Percentiles rank a stretch among this genome's conserved stretches.
phyloP scores from a whole-genome alignment of 2,329 filamentous ascomycete genomes.

The Tympanopsis confertula region DNA sequence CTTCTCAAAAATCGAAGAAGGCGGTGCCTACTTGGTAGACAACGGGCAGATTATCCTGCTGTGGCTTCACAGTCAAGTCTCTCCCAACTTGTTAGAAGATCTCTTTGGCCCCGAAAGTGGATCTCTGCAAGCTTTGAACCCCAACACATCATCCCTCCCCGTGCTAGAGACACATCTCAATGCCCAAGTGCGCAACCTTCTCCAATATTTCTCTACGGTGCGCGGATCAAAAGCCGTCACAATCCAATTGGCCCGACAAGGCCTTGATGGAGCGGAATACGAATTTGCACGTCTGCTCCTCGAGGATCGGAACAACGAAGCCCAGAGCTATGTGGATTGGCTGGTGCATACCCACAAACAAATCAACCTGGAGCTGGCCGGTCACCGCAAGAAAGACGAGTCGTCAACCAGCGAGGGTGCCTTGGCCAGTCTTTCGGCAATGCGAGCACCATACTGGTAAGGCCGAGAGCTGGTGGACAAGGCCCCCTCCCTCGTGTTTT shows the following conservation, averaged over 20 bases:
- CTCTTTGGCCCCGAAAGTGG: constrained; percentile 72
- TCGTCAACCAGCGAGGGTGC: background rate
- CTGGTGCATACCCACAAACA: constrained; percentile 71
- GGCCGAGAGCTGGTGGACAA: background rate
- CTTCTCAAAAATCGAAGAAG: constrained; percentile 80
- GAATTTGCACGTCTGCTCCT: constrained; percentile 87
- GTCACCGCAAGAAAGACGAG: background rate
- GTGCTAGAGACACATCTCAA: constrained; percentile 85
- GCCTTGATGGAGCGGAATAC: constrained; percentile 87
- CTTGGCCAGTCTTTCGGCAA: background rate
- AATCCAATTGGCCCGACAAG: constrained; percentile 82
- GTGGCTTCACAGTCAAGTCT: constrained; percentile 87
- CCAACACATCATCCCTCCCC: constrained; percentile 69
- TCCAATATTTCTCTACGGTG: constrained; percentile 72
- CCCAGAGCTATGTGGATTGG: constrained; percentile 97
- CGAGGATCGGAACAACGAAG: constrained; percentile 94
- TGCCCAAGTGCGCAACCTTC: constrained; percentile 83
- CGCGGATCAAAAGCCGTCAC: constrained; percentile 80
- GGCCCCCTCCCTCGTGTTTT: background rate
- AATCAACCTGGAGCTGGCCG: constrained; percentile 1
- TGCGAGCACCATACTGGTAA: constrained; percentile 1
- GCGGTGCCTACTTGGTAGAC: constrained; percentile 87
- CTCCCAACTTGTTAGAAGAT: constrained; percentile 79
- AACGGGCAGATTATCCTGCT: constrained; percentile 86
- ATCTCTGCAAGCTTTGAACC: constrained; percentile 65